phyloP scores from a whole-genome alignment of 148 eudicot genomes.

The Rhododendron ovatum region DNA sequence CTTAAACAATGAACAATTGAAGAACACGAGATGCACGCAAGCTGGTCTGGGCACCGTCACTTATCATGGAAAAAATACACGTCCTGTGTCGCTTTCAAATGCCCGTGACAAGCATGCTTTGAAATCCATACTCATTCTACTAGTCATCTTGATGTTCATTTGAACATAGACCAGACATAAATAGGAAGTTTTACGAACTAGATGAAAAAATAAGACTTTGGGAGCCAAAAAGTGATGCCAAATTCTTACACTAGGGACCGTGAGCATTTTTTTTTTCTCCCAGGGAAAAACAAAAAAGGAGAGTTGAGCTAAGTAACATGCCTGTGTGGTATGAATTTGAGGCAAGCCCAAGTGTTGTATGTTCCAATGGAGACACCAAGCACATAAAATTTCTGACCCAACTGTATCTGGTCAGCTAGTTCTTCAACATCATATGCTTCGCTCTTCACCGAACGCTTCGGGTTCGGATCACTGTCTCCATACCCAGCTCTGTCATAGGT shows the following conservation, averaged over 20 bases:
- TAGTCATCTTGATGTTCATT: neutral
- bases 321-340: conserved; percentile 55
- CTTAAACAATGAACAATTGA: neutral
- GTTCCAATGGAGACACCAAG: conserved; percentile 59
- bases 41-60: too few relatives aligned
- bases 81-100: too few relatives aligned
- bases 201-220: neutral
- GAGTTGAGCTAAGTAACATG: neutral
- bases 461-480: conserved; percentile 68
- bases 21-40: neutral
- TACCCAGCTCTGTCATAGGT: conserved; percentile 63
- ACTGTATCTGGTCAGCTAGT: conserved; percentile 54
- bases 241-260: neutral
- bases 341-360: conserved; percentile 55
- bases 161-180: neutral
- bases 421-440: conserved; percentile 55
- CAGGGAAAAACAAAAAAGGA: neutral
- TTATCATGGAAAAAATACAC: too few relatives aligned
- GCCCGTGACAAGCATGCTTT: neutral
- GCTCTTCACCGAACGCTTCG: conserved; percentile 38
- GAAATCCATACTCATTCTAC: too few relatives aligned
- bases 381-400: conserved; percentile 55
- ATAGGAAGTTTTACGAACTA: neutral
- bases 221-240: neutral
- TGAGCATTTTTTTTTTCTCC: neutral